phyloP scores from a whole-genome alignment of 306 rosid genomes.

The Pueraria montana region DNA sequence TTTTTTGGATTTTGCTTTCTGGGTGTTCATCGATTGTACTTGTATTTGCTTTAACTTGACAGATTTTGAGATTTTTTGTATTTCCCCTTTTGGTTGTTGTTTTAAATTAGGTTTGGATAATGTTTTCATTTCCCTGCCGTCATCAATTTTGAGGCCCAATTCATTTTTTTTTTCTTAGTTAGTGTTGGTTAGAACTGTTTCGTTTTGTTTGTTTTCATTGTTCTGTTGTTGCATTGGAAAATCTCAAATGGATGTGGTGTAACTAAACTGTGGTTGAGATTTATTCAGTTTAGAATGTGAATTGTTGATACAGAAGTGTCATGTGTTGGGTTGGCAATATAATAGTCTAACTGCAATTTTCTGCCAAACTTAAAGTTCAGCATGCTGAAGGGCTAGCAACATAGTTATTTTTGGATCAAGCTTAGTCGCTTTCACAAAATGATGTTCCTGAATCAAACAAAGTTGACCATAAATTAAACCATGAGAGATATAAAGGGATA shows the following conservation, averaged over 20 bases:
- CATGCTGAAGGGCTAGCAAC: not conserved
- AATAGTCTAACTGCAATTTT: not conserved
- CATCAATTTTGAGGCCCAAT: not conserved
- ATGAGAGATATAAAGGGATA: not conserved
- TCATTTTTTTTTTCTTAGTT: not conserved
- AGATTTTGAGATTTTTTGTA: not conserved
- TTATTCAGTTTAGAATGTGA: not conserved
- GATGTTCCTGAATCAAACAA: conserved; percentile 17
- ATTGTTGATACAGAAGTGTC: not conserved
- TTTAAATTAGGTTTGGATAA: not conserved
- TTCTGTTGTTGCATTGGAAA: conserved; percentile 16
- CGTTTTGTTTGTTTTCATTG: not conserved
- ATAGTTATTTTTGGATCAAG: not conserved
- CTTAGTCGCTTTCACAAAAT: not conserved
- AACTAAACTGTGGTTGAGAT: not conserved
- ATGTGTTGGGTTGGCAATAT: conserved; percentile 7
- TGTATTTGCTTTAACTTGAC: not conserved
- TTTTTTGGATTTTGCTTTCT: conserved; percentile 8
- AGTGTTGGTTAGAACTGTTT: not conserved
- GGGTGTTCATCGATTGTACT: conserved; percentile 10
- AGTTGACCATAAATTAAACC: conserved; percentile 1
- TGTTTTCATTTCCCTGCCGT: not conserved
- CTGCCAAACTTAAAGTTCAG: conserved; percentile 4
- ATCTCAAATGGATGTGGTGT: not conserved
- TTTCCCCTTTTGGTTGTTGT: not conserved